These are phyloP conservation scores for Stentor roeselii DNA, from an alignment of 73 alveolate species.

Conservation along the genomic window DNA sequence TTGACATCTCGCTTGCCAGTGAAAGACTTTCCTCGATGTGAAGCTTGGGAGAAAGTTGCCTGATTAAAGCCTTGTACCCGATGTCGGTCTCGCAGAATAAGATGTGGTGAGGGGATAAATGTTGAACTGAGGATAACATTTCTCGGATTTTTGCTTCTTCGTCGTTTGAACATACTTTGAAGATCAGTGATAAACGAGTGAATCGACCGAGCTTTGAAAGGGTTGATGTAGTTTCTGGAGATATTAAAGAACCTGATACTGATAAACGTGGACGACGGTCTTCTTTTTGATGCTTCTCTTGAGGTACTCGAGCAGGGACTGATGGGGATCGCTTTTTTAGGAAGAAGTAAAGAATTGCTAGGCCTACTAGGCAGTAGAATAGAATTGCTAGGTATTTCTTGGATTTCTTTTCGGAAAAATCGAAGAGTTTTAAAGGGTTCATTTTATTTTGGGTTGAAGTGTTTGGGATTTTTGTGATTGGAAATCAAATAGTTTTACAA, in stretches of 20 bases:
- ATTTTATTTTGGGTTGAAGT: too few relatives aligned
- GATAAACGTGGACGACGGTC: not conserved
- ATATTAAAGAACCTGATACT: not conserved
- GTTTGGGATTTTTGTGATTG: too few relatives aligned
- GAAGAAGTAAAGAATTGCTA: not conserved
- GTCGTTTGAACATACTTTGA: not conserved
- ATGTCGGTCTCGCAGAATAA: conserved; percentile 18
- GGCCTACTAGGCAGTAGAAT: not conserved
- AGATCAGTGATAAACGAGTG: not conserved
- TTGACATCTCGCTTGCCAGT: not conserved
- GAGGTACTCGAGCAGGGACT: conserved; percentile 1
- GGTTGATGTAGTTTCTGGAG: not conserved
- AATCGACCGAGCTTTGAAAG: not conserved
- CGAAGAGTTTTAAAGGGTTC: too few relatives aligned
- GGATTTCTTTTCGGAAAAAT: not conserved
- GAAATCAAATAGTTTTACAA: too few relatives aligned
- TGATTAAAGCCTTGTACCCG: conserved; percentile 17
- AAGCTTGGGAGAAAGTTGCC: conserved; percentile 4
- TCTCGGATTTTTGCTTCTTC: not conserved
- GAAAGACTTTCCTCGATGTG: not conserved
- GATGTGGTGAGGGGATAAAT: not conserved
- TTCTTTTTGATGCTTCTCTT: not conserved
- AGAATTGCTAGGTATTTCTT: not conserved
- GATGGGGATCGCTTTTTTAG: not conserved
- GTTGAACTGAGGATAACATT: not conserved